Conservation (phyloP, 139 green algal genomes). For the Coelastrella sp. region DNA sequence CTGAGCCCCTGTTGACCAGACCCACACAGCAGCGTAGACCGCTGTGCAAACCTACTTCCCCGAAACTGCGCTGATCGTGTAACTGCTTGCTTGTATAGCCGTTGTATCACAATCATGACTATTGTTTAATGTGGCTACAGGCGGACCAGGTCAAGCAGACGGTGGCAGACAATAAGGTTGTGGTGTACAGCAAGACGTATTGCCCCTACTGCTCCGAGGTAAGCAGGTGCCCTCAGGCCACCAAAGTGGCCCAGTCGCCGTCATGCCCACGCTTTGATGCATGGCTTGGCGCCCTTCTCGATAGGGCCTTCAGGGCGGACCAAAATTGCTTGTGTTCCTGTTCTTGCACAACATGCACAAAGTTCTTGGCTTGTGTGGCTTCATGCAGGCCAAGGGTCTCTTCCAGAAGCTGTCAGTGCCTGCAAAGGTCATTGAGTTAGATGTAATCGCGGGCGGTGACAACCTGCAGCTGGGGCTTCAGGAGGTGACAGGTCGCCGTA, state of each 20-base stretch:
- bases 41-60: neutral
- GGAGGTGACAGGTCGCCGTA: slow-evolving; percentile 36
- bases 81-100: too few relatives aligned
- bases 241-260: too few relatives aligned
- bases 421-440: slow-evolving; percentile 76
- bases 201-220: slow-evolving; percentile 61
- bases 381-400: slow-evolving; percentile 72
- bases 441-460: slow-evolving; percentile 15
- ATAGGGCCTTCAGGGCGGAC: neutral
- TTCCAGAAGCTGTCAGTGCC: slow-evolving; percentile 70
- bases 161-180: slow-evolving; percentile 61
- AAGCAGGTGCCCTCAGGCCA: neutral
- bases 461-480: slow-evolving; percentile 5
- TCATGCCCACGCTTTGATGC: too few relatives aligned
- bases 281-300: neutral
- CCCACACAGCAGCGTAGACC: neutral
- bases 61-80: neutral
- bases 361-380: too few relatives aligned
- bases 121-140: neutral
- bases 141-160: slow-evolving; percentile 62
- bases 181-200: slow-evolving; percentile 51
- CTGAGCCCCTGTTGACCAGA: too few relatives aligned
- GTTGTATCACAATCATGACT: too few relatives aligned
- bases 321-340: neutral
- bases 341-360: neutral